Conservation (phyloP, 2,329 filamentous ascomycete species). For the Lachnellula hyalina region DNA sequence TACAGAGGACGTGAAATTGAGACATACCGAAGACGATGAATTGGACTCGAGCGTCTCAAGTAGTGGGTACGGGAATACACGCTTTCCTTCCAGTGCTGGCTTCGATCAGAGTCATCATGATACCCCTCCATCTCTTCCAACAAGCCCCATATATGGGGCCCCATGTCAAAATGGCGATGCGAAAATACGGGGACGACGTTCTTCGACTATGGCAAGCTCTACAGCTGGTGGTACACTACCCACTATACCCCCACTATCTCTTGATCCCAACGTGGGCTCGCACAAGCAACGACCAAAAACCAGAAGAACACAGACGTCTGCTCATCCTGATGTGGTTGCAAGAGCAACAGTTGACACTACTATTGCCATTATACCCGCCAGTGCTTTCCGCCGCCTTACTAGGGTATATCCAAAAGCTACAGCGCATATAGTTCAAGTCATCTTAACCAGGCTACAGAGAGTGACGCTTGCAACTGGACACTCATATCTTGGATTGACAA, state of each 20-base stretch:
- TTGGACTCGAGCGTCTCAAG: slow-evolving; percentile 33
- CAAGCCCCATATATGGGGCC: slow-evolving; percentile 29
- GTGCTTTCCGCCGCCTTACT: slow-evolving; percentile 87
- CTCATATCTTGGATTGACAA: slow-evolving; percentile 86
- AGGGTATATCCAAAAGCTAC: slow-evolving; percentile 94
- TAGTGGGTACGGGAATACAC: slow-evolving; percentile 26
- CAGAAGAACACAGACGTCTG: slow-evolving; percentile 56
- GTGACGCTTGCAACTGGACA: slow-evolving; percentile 94
- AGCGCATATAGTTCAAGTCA: slow-evolving; percentile 95
- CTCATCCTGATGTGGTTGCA: slow-evolving; percentile 95
- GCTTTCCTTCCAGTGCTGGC: slow-evolving; percentile 22
- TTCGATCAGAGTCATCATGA: slow-evolving; percentile 25
- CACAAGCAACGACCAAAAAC: slow-evolving; percentile 30
- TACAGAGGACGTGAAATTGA: slow-evolving; percentile 85
- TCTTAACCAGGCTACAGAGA: slow-evolving; percentile 86
- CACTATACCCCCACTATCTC: slow-evolving; percentile 67
- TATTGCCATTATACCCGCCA: slow-evolving; percentile 95
- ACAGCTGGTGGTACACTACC: slow-evolving; percentile 41
- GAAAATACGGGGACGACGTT: slow-evolving; percentile 44
- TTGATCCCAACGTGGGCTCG: slow-evolving; percentile 45
- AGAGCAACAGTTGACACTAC: slow-evolving; percentile 94
- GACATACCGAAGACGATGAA: slow-evolving; percentile 56
- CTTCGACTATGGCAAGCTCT: slow-evolving; percentile 28
- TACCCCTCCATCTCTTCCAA: slow-evolving; percentile 29
- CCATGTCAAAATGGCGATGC: slow-evolving; percentile 37